Evolutionary conservation across 2,329 filamentous ascomycete genomes (phyloP), one percentile per base, ranked within the genome.

Genomic region (Trichoderma gracile): DNA sequence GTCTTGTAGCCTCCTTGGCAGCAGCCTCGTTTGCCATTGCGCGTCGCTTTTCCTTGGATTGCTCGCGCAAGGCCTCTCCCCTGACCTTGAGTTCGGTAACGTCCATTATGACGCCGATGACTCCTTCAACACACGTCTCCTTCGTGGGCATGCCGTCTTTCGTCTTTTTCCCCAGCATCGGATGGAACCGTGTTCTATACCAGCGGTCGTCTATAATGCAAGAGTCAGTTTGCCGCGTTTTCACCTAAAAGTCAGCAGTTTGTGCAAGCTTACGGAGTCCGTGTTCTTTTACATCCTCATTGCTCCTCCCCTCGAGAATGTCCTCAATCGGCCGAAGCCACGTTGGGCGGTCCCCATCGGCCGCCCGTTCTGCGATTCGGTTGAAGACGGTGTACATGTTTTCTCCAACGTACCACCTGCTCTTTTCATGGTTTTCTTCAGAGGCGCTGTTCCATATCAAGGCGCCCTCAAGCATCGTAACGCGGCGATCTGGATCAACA

Each of bases 81-180:
- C 86, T 82, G 64, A 84, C 79, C 68, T 88, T 88, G 30, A 92
- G 75, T 69, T 92, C 89, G 0, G 90, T 93, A 6, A 93, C 86
- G 71, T 93, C 90, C 84, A 92, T 90, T 52, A 89, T 88, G n/a
- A 93, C 85, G 2, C 89, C 90, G 64, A 92, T 91, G 2, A 91
- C 89, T 1, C 90, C 90, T 67, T 91, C 87, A 21, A 92, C 81
- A 56, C 79, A 83, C 3, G 78, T 75, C 15, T 84, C 80, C 15
- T 75, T 69, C 4, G 68, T 76, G 3, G 77, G 77, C 68, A 80
- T 80, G 15, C 81, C 78, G 15, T 85, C 84, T 33, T 79, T 78
- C 1, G 82, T 78, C 50, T 83, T 82, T 61, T 86, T 85, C 15
- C 81, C 83, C 23, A 85, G 75, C 42, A 91, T 81, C 1, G 90